phyloP scores from a whole-genome alignment of 352 stramenopile species.

The Achlya hypogyna region DNA sequence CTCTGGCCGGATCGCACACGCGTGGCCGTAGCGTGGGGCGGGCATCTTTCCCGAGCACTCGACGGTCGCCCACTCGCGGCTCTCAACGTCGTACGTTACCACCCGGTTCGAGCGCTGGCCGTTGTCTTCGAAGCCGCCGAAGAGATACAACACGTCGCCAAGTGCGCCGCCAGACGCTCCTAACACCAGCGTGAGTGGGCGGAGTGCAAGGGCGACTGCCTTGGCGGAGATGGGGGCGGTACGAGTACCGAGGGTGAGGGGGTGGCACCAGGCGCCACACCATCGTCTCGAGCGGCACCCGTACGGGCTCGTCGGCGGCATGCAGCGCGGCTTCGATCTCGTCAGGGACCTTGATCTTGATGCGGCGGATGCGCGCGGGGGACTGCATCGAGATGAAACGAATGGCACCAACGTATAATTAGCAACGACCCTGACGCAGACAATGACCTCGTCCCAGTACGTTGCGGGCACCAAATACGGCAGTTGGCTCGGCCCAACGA shows the following conservation, averaged over 20 bases:
- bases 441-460: too few species aligned
- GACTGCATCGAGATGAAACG: too few species aligned
- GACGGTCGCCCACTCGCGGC: neutral
- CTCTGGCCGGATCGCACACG: neutral
- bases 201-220: too few species aligned
- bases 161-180: neutral
- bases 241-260: neutral
- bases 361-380: neutral
- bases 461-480: too few species aligned
- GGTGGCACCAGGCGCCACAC: neutral
- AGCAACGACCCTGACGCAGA: too few species aligned
- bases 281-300: conserved; percentile 8
- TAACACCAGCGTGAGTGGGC: neutral
- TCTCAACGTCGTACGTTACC: neutral
- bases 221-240: conserved; percentile 2
- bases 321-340: neutral
- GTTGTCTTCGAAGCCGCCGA: conserved; percentile 16
- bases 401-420: too few species aligned
- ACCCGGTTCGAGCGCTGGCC: conserved; percentile 10
- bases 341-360: neutral
- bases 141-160: conserved; percentile 5
- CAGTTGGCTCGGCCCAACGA: too few species aligned
- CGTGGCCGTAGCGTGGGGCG: conserved; percentile 1
- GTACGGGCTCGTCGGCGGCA: neutral
- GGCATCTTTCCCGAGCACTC: conserved; percentile 3